These are phyloP conservation scores for Candolleomyces efflorescens DNA, from an alignment of 768 basidiomycete genomes.

Conservation along the genomic window DNA sequence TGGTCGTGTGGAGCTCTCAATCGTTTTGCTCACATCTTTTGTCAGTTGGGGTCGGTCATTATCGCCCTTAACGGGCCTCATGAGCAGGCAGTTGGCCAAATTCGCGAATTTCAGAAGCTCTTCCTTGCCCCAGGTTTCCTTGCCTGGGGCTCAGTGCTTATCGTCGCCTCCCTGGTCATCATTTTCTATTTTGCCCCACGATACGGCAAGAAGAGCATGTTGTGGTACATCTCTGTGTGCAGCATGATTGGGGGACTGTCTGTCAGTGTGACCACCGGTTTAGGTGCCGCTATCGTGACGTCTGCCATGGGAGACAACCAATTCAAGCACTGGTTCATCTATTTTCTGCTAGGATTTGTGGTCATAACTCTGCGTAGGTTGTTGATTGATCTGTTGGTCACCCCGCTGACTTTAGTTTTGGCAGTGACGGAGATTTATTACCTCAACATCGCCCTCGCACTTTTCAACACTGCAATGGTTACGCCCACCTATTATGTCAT, in stretches of 20 bases:
- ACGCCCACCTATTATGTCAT: conserved; percentile 87
- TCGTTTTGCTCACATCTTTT: neutral
- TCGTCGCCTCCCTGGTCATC: conserved; percentile 61
- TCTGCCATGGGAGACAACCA: conserved; percentile 74
- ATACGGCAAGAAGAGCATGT: conserved; percentile 89
- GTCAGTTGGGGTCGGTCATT: conserved; percentile 79
- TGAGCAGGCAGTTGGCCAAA: conserved; percentile 67
- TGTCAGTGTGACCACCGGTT: conserved; percentile 91
- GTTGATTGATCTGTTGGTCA: conserved; percentile 14
- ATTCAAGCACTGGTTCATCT: conserved; percentile 92
- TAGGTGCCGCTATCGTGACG: conserved; percentile 88
- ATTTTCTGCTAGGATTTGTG: conserved; percentile 83
- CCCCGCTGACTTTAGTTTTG: conserved; percentile 11
- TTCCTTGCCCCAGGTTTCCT: conserved; percentile 87
- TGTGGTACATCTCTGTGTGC: conserved; percentile 94
- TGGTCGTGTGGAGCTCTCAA: conserved; percentile 6
- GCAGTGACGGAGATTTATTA: conserved; percentile 90
- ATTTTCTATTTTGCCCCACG: conserved; percentile 80
- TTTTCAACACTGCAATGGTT: conserved; percentile 90
- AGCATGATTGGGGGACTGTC: conserved; percentile 96
- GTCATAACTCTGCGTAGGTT: conserved; percentile 71
- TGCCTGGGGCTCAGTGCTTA: conserved; percentile 59
- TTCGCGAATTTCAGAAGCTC: conserved; percentile 66
- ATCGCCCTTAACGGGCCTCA: conserved; percentile 88
- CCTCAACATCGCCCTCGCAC: conserved; percentile 90